Evolutionary conservation across 192 early-diverging fungal species (phyloP).

Genomic region (Diversispora eburnea): DNA sequence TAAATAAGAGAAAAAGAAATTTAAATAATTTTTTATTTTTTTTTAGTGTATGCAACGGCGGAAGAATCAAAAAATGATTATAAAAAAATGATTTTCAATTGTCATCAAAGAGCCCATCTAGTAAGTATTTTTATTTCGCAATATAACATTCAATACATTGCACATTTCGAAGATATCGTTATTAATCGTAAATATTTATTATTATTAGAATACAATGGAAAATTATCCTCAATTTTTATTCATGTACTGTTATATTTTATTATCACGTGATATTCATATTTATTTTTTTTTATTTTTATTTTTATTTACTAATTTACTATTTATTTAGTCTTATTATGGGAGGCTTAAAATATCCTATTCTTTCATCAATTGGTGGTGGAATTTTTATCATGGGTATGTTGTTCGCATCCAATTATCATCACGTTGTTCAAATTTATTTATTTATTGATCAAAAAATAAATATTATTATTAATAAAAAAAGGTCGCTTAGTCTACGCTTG

Average conservation of each 20-base stretch:
- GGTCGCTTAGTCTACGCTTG: slow-evolving; percentile 50
- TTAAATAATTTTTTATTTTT: neutral
- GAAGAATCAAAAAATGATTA: slow-evolving; percentile 54
- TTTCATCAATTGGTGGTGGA: slow-evolving; percentile 48
- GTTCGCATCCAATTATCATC: slow-evolving; percentile 48
- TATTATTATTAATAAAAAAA: too few species aligned
- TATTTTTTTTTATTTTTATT: too few species aligned
- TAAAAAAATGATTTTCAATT: slow-evolving; percentile 70
- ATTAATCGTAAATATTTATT: neutral
- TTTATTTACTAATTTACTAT: neutral
- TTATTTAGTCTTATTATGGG: neutral
- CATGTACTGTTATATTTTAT: neutral
- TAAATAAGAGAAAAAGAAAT: neutral
- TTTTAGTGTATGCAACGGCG: slow-evolving; percentile 50
- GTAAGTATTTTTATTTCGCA: neutral
- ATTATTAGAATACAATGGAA: slow-evolving; percentile 61
- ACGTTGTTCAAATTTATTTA: neutral
- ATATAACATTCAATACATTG: too few species aligned
- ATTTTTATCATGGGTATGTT: slow-evolving; percentile 50
- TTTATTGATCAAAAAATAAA: too few species aligned
- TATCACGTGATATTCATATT: neutral
- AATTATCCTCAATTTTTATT: slow-evolving; percentile 49
- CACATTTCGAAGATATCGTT: too few species aligned
- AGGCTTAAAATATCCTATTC: slow-evolving; percentile 35
- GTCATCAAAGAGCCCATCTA: slow-evolving; percentile 55